Evolutionary conservation across 129 eudicot species (phyloP), one percentile per base, ranked within the genome.

Genomic region (Arctium lappa): DNA sequence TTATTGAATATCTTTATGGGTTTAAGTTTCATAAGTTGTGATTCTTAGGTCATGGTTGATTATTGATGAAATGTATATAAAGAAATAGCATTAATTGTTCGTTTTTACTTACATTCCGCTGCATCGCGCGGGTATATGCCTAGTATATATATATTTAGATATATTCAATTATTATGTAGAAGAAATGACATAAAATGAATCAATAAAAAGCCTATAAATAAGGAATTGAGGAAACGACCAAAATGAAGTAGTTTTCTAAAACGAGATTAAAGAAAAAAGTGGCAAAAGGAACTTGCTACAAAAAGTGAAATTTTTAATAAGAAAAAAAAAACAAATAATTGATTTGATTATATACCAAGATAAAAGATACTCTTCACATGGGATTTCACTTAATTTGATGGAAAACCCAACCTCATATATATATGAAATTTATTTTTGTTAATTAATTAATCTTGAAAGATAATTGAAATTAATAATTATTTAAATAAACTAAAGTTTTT

Each of bases 321-420:
- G 70, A 79, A 73, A 73, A 79, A 73, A 73, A 38, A 73, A 73
- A 79, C 83, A 84, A 84, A 84, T 27, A 74, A 60, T 12, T 84
- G 84, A 84, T 79, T 84, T 79, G 87, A 73, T 84, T 73, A 79
- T 79, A 84, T 79, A 79, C 83, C 80, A 74, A 84, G 87, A 79
- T 77, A 69, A 69, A 22, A 69, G 81, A 76, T 69, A 56, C 77
- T 76, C 69, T 29, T 76, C 86, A 83, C 86, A 83, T 79, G 87
- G 87, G 84, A 73, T 78, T 73, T 84, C 76, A 73, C 66, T 84
- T 74, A 69, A 73, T 65, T 68, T 73, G 84, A 79, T 65, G 80
- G 73, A 71, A 39, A 63, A 36, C 83, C 76, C 68, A 36, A n/a
- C n/a, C 33, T 72, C 40, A 78, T 16, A n/a, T 40, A 78, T 33